phyloP scores from a whole-genome alignment of 768 basidiomycete genomes.

The Polyporus arcularius region DNA sequence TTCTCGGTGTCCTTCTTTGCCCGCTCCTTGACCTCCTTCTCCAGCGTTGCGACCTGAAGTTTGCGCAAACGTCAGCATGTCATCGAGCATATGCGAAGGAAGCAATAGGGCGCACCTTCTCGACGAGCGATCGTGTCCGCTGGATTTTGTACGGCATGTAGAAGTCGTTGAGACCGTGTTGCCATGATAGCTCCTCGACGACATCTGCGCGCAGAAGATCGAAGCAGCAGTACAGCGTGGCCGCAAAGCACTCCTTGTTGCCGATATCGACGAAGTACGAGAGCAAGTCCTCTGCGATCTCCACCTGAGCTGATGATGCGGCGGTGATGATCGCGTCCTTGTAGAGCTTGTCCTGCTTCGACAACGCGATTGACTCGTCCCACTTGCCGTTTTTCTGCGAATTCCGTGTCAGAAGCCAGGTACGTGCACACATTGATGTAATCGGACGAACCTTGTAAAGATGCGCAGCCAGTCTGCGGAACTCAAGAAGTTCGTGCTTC shows the following conservation, averaged over 20 bases:
- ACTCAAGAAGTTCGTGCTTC: conserved; percentile 90
- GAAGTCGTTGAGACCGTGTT: conserved; percentile 94
- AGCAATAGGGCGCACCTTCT: conserved; percentile 51
- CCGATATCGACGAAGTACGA: conserved; percentile 98
- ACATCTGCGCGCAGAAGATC: conserved; percentile 92
- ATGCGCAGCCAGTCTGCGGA: conserved; percentile 92
- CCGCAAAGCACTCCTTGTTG: conserved; percentile 97
- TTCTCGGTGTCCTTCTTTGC: conserved; percentile 86
- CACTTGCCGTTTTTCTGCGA: conserved; percentile 92
- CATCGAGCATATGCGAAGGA: background rate
- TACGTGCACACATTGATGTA: background rate
- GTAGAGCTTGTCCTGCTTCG: conserved; percentile 96
- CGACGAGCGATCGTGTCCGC: conserved; percentile 74
- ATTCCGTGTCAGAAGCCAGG: background rate
- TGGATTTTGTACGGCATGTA: conserved; percentile 97
- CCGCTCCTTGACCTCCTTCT: conserved; percentile 88
- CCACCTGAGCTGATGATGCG: conserved; percentile 77
- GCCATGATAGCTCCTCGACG: conserved; percentile 95
- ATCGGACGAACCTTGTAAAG: conserved; percentile 77
- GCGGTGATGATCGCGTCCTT: conserved; percentile 96
- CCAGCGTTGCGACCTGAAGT: conserved; percentile 45
- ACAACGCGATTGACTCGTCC: conserved; percentile 95
- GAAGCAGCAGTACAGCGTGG: conserved; percentile 88
- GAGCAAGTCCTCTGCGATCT: conserved; percentile 92
- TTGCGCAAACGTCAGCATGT: background rate